phyloP scores from a whole-genome alignment of 495 filamentous ascomycete genomes.

The Poronia punctata region DNA sequence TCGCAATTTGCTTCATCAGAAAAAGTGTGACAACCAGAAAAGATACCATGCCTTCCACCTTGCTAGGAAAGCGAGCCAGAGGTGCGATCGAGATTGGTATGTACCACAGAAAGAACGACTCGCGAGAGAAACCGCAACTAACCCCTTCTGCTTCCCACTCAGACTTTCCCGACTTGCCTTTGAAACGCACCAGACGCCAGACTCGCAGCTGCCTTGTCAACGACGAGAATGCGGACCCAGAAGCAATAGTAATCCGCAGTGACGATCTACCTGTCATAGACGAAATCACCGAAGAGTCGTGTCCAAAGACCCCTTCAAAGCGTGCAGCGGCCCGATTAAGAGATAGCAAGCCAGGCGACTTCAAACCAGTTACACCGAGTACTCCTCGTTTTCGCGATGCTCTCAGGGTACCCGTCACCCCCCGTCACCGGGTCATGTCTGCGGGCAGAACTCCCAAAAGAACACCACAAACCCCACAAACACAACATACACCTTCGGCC shows the following conservation, averaged over 20 bases:
- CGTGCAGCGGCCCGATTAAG: slow-evolving; percentile 9
- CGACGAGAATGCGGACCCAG: slow-evolving; percentile 49
- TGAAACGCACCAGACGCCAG: slow-evolving; percentile 58
- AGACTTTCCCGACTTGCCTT: slow-evolving; percentile 30
- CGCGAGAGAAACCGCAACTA: slow-evolving; percentile 25
- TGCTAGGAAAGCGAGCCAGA: slow-evolving; percentile 69
- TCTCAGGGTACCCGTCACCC: slow-evolving; percentile 36
- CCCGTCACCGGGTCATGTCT: slow-evolving; percentile 44
- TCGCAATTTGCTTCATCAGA: neutral
- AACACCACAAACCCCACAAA: slow-evolving; percentile 48
- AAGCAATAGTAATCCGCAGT: slow-evolving; percentile 29
- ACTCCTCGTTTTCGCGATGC: slow-evolving; percentile 53
- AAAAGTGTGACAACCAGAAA: slow-evolving; percentile 14
- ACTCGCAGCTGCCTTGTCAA: slow-evolving; percentile 24
- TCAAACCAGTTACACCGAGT: slow-evolving; percentile 58
- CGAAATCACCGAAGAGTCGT: slow-evolving; percentile 13
- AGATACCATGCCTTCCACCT: slow-evolving; percentile 52
- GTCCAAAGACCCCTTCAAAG: slow-evolving; percentile 24
- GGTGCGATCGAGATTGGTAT: slow-evolving; percentile 52
- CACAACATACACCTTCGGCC: slow-evolving; percentile 55
- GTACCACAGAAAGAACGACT: slow-evolving; percentile 16
- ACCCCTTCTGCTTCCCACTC: slow-evolving; percentile 22
- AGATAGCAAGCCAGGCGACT: slow-evolving; percentile 19
- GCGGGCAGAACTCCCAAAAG: slow-evolving; percentile 45
- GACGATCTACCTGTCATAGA: slow-evolving; percentile 18